Conservation (phyloP, 140 eudicot genomes). For the Cichorium intybus region DNA sequence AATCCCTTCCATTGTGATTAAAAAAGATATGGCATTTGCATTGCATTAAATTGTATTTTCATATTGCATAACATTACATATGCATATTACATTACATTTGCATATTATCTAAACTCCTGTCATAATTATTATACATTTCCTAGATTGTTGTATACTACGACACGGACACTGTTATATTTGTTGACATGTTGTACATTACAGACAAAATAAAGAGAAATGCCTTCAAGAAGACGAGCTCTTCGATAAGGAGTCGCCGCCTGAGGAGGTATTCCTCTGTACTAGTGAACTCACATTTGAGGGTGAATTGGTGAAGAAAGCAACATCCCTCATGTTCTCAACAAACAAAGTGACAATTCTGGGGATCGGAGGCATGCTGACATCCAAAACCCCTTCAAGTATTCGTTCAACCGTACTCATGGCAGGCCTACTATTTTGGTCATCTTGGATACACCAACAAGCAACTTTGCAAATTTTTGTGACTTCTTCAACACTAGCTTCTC, state of each 20-base stretch:
- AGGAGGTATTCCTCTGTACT: conserved; percentile 7
- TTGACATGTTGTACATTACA: not conserved
- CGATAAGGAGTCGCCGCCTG: no score
- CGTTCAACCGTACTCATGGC: conserved; percentile 58
- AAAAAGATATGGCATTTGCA: no score
- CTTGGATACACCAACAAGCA: conserved; percentile 75
- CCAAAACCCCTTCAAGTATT: conserved; percentile 60
- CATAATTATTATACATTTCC: no score
- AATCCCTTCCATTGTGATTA: no score
- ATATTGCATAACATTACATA: no score
- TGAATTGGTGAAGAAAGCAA: no score
- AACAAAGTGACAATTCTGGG: conserved; percentile 41
- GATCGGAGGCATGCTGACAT: conserved; percentile 50
- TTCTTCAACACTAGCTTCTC: conserved; percentile 40
- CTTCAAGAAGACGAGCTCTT: conserved; percentile 17
- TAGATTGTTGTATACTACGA: no score
- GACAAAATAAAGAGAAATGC: not conserved
- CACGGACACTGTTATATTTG: no score
- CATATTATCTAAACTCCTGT: no score
- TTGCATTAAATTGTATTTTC: no score
- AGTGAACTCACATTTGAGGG: conserved; percentile 32
- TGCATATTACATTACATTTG: no score
- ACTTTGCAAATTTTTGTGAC: conserved; percentile 39
- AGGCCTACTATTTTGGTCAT: conserved; percentile 54
- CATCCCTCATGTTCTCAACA: conserved; percentile 29